A percentile compares a stretch with the other conserved stretches of the same genome.
Conservation (phyloP, 2,329 filamentous ascomycete genomes). For the Neopestalotiopsis clavispora region DNA sequence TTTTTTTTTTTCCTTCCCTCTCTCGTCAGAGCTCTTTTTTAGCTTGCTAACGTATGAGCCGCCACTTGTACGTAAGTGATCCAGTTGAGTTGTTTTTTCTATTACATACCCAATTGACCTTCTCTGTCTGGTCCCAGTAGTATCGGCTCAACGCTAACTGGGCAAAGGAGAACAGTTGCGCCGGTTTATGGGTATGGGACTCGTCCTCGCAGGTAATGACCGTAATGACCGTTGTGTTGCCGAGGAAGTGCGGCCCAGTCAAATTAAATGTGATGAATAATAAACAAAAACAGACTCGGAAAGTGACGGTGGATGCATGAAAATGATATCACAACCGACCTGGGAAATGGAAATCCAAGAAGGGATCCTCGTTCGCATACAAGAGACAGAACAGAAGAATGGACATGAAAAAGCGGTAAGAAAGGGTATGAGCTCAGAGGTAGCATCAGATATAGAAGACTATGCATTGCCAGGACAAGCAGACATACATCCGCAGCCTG, state of each 20-base stretch:
- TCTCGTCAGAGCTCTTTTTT: background rate
- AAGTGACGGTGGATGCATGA: background rate
- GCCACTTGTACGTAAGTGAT: conserved; percentile 16
- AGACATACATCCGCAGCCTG: background rate
- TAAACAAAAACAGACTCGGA: background rate
- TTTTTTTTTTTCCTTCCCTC: conserved; percentile 4
- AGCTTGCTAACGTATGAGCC: background rate
- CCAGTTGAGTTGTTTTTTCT: background rate
- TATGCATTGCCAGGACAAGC: background rate
- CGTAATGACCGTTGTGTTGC: conserved; percentile 2
- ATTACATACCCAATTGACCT: background rate
- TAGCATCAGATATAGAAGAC: background rate
- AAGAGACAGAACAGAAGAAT: background rate
- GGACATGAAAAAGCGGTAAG: conserved; percentile 14
- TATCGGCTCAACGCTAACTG: background rate
- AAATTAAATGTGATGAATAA: background rate
- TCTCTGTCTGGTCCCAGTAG: too few species aligned
- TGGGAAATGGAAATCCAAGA: too few species aligned
- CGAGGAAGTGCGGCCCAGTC: background rate
- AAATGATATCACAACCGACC: background rate
- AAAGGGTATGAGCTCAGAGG: background rate
- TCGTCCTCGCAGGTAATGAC: background rate
- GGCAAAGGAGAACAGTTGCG: too few species aligned
- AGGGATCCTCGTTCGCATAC: too few species aligned
- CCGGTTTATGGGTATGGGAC: too few species aligned